These are phyloP conservation scores for Neoconidiobolus thromboides DNA, from an alignment of 371 early-diverging fungal species.

Conservation along the genomic window DNA sequence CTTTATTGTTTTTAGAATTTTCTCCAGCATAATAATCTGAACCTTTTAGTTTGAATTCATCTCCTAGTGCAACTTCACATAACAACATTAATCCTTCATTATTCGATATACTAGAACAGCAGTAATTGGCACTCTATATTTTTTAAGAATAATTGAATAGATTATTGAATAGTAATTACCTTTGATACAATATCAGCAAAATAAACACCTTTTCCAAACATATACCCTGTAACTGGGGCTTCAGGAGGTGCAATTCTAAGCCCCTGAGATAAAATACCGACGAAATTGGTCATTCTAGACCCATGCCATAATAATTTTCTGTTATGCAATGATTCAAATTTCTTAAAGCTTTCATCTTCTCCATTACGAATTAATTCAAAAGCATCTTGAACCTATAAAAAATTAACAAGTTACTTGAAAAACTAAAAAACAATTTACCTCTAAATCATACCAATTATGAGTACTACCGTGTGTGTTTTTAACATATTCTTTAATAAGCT, in stretches of 20 bases:
- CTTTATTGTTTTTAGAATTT: constrained; percentile 14
- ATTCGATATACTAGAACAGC: constrained; percentile 8
- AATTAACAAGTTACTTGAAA: no score
- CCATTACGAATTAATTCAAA: no score
- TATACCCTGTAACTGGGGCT: constrained; percentile 41
- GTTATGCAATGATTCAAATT: no score
- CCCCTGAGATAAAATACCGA: constrained; percentile 36
- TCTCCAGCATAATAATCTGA: constrained; percentile 26
- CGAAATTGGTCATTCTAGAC: constrained; percentile 26
- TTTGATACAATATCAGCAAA: constrained; percentile 47
- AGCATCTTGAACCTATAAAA: no score
- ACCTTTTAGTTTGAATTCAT: constrained; percentile 16
- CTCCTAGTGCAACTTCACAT: constrained; percentile 43
- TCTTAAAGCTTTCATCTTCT: no score
- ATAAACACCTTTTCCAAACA: constrained; percentile 54
- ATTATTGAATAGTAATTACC: constrained; percentile 34
- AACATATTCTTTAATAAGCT: constrained; percentile 12
- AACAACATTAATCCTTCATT: constrained; percentile 18
- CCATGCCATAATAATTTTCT: constrained; percentile 26
- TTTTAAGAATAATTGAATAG: constrained; percentile 11
- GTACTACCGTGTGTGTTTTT: constrained; percentile 14
- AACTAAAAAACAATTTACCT: no score
- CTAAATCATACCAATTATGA: constrained; percentile 7
- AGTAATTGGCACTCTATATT: constrained; percentile 15
- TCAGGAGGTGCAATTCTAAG: constrained; percentile 39